These are phyloP conservation scores for Trichoderma parareesei DNA, from an alignment of 495 filamentous ascomycete genomes.

Conservation along the genomic window DNA sequence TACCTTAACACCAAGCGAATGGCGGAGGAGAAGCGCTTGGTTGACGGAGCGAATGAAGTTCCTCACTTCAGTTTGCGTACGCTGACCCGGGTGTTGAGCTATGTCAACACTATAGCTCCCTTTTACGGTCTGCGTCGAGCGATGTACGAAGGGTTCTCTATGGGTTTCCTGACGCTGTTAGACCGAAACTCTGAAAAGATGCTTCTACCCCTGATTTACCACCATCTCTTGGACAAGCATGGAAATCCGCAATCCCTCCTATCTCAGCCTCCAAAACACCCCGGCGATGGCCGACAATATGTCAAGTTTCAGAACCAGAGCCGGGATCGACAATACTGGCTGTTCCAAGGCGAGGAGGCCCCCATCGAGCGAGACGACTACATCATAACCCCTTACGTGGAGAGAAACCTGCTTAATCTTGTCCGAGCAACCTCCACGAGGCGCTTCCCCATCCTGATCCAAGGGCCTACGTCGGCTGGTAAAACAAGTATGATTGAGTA, in stretches of 20 bases:
- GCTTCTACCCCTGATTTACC: slow-evolving; percentile 73
- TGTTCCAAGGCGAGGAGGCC: slow-evolving; percentile 59
- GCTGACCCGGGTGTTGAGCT: slow-evolving; percentile 80
- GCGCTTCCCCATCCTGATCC: slow-evolving; percentile 88
- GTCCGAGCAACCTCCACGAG: slow-evolving; percentile 87
- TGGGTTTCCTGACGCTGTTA: slow-evolving; percentile 89
- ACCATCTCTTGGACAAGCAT: slow-evolving; percentile 62
- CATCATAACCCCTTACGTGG: slow-evolving; percentile 92
- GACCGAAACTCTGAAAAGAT: slow-evolving; percentile 67
- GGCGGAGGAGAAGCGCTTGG: slow-evolving; percentile 71
- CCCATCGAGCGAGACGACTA: slow-evolving; percentile 76
- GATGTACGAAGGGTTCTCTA: slow-evolving; percentile 93
- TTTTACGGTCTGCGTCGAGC: slow-evolving; percentile 83
- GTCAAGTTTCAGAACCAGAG: slow-evolving; percentile 60
- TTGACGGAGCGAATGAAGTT: slow-evolving; percentile 87
- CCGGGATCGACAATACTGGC: slow-evolving; percentile 77
- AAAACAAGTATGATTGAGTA: slow-evolving; percentile 99
- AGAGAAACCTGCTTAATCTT: slow-evolving; percentile 87
- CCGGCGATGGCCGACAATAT: slow-evolving; percentile 66
- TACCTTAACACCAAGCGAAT: slow-evolving; percentile 81
- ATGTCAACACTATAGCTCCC: slow-evolving; percentile 74
- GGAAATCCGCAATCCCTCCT: slow-evolving; percentile 60
- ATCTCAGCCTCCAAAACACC: slow-evolving; percentile 63
- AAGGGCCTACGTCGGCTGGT: slow-evolving; percentile 92
- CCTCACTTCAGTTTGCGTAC: slow-evolving; percentile 95